Base-by-base conservation (phyloP, 345 rosid species). In the Trapa incisa region DNA sequence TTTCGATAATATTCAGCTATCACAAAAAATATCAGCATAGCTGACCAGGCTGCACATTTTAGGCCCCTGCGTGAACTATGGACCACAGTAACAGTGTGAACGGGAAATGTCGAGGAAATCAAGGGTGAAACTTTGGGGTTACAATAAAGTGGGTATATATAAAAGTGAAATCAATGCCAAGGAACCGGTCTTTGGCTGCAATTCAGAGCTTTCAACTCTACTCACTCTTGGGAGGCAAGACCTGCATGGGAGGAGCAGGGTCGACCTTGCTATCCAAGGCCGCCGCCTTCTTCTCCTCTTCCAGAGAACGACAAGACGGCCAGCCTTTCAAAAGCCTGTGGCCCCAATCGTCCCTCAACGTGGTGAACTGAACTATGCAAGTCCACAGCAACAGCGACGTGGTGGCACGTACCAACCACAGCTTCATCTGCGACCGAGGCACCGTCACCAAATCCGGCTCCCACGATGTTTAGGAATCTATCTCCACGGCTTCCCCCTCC, bases 351-450 rank as follows among this genome's bases (percentile, higher is more conserved):
- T 89, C 96, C 8, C 97, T 96, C 74, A 95, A 47, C 43, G 97
- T 85, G 69, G 93, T 87, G 78, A 91, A 75, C 70, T 95, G 99
- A 63, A 95, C 96, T 57, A 87, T 68, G 70, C 99, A 95, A 37
- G 97, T 95, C 99, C 99, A 95, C 2, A 95, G 79, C 79, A 95
- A 76, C 74, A 95, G 81, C 62, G 96, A 80, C 0, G 96, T 85
- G 66, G 96, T 80, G 65, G 97, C 99, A 2, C 99, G 84, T 67
- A 91, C 81, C 83, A 89, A 76, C 99, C 99, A 91, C 71, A 89
- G 72, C 78, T 91, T 87, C 87, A 80, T 84, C 69, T 81, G 81
- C 61, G 96, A 82, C 73, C 84, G 65, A 10, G 76, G 67, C 47
- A 35, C 41, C 0, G 68, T 43, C 38, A 61, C 33, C 67, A 32